Conservation (phyloP, 768 basidiomycete genomes). For the Rhodotorula diobovata region DNA sequence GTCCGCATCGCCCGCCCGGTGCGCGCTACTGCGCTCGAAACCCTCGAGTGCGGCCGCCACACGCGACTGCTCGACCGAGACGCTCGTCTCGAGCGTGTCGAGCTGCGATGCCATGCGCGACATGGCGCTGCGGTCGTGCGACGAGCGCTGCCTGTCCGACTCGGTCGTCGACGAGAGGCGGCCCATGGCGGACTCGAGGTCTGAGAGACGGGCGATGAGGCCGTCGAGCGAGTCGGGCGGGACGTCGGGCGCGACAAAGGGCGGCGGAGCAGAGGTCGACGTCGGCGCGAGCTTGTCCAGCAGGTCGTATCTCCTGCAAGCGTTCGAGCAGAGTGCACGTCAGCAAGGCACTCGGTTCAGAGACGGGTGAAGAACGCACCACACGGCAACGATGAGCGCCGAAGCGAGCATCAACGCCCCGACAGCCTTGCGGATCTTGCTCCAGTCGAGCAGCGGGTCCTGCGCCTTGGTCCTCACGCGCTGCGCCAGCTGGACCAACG, state of each 20-base stretch:
- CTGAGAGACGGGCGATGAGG: slow-evolving; percentile 27
- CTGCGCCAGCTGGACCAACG: neutral
- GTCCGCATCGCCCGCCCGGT: neutral
- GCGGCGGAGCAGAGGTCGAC: neutral
- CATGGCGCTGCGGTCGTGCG: slow-evolving; percentile 2
- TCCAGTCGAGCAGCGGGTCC: slow-evolving; percentile 34
- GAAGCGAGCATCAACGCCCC: neutral
- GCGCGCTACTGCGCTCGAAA: neutral
- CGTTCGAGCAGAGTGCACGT: neutral
- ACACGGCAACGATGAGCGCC: slow-evolving; percentile 15
- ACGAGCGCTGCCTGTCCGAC: slow-evolving; percentile 16
- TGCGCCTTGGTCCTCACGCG: slow-evolving; percentile 4
- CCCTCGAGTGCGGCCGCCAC: neutral
- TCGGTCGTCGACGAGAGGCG: slow-evolving; percentile 13
- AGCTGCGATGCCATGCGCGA: neutral
- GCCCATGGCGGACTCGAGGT: slow-evolving; percentile 26
- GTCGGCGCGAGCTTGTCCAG: neutral
- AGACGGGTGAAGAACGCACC: neutral
- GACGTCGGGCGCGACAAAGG: slow-evolving; percentile 7
- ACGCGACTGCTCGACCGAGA: slow-evolving; percentile 8
- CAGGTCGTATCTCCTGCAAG: neutral
- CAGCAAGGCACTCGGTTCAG: neutral
- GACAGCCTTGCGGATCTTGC: slow-evolving; percentile 17
- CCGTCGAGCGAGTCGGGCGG: slow-evolving; percentile 29
- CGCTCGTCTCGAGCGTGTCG: neutral